Evolutionary conservation across 2,329 filamentous ascomycete genomes (phyloP), one percentile per base, ranked within the genome.

Genomic region (Trichoderma simmonsii): DNA sequence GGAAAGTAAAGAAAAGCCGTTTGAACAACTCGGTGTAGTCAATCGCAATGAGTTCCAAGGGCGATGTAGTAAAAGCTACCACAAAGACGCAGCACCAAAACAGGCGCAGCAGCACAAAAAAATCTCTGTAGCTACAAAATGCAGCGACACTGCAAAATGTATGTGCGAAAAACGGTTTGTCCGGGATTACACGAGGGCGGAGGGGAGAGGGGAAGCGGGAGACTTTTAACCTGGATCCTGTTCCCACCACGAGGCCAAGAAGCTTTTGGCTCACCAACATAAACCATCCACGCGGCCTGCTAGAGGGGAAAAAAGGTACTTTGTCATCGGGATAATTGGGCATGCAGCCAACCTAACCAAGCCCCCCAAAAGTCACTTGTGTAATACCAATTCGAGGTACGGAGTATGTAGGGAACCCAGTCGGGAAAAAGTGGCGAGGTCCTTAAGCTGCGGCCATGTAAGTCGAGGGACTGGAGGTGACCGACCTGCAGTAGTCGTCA

Each of bases 361-460:
- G 9, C 43, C 43, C 43, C n/a, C n/a, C n/a, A 4, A 32, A 64
- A 64, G 48, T 51, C 32, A 36, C 26, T 39, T 39, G 30, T 36
- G 28, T 32, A 32, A 39, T 43, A 28, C 34, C 61, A 6, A 30
- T 39, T 51, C 62, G 48, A 30, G 28, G 39, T 24, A 48, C 62
- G 48, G 24, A 21, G 39, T 24, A 48, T 43, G 21, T 28, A 30
- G 24, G 21, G 34, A 2, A 3, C 56, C 66, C 36, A 69, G 66
- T 61, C 36, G 56, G 66, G 56, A 26, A 48, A 48, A 61, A 26
- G 56, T 61, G 66, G 66, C 66, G 66, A 69, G 39, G 66, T 30
- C 56, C 56, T n/a, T 57, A 8, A 8, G 64, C 21, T 67, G 48
- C 63, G 48, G 30, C 21, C 15, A 30, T 67, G 64, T 39, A 30